phyloP scores from a whole-genome alignment of 805 yeast genomes.

The Metschnikowia lochheadii region DNA sequence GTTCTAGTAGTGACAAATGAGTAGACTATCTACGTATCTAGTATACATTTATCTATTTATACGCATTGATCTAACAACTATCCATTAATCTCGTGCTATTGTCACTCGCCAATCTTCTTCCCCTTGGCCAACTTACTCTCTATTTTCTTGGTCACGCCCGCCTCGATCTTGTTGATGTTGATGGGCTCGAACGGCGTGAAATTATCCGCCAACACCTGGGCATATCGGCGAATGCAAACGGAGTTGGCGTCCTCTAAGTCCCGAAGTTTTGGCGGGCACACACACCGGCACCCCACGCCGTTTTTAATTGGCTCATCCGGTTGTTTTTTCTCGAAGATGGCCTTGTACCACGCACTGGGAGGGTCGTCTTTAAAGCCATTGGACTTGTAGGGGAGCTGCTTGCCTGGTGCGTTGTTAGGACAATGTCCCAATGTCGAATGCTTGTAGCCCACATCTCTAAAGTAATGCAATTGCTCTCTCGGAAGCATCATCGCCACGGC shows the following conservation, averaged over 20 bases:
- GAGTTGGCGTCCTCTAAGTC: slow-evolving; percentile 55
- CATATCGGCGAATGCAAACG: slow-evolving; percentile 53
- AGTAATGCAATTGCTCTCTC: slow-evolving; percentile 74
- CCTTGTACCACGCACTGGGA: slow-evolving; percentile 28
- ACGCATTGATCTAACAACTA: neutral
- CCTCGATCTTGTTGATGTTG: slow-evolving; percentile 25
- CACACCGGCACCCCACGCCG: slow-evolving; percentile 83
- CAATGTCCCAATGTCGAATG: slow-evolving; percentile 83
- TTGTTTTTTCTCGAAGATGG: neutral
- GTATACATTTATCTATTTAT: neutral
- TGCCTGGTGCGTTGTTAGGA: slow-evolving; percentile 51
- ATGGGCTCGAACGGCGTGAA: slow-evolving; percentile 18
- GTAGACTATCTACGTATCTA: neutral
- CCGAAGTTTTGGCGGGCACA: slow-evolving; percentile 51
- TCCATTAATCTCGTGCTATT: neutral
- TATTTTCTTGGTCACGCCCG: slow-evolving; percentile 19
- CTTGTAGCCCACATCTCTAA: slow-evolving; percentile 86
- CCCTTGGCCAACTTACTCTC: slow-evolving; percentile 21
- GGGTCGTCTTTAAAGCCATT: slow-evolving; percentile 24
- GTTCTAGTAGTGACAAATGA: neutral
- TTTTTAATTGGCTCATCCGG: slow-evolving; percentile 31
- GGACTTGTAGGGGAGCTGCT: slow-evolving; percentile 16
- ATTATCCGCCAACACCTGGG: slow-evolving; percentile 32
- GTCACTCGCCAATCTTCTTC: slow-evolving; percentile 8
- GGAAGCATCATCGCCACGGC: slow-evolving; percentile 76